Percentiles rank a stretch among this genome's conserved stretches.
phyloP scores from a whole-genome alignment of 352 stramenopile genomes.

The Pythium brachiatum region DNA sequence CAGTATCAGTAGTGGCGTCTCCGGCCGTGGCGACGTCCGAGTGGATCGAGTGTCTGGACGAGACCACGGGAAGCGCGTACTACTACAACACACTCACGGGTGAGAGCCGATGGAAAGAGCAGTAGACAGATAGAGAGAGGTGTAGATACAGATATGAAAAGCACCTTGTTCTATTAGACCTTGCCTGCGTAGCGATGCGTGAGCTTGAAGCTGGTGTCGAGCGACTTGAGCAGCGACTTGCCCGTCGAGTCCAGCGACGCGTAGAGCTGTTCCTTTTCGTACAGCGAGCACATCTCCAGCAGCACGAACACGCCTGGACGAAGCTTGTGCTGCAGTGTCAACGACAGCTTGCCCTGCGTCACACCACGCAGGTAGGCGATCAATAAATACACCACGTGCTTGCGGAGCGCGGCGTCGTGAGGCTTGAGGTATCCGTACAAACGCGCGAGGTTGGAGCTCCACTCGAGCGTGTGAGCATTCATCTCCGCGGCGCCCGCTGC shows the following conservation, averaged over 20 bases:
- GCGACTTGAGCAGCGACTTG: constrained; percentile 83
- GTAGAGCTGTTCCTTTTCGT: constrained; percentile 86
- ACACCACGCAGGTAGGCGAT: constrained; percentile 64
- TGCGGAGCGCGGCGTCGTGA: constrained; percentile 72
- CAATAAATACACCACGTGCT: constrained; percentile 84
- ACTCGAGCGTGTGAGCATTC: constrained; percentile 36
- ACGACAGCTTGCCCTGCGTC: constrained; percentile 53
- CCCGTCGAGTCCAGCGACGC: constrained; percentile 72
- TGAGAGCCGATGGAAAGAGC: constrained; percentile 60
- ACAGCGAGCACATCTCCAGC: constrained; percentile 80
- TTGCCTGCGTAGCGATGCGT: constrained; percentile 85
- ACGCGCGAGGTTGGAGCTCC: constrained; percentile 81
- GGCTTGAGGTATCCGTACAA: constrained; percentile 87
- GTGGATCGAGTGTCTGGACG: constrained; percentile 68
- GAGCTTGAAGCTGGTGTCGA: constrained; percentile 86
- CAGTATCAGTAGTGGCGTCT: neutral
- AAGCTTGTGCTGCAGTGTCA: constrained; percentile 64
- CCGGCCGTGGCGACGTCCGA: constrained; percentile 4
- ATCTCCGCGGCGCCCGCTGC: neutral
- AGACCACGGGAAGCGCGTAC: constrained; percentile 47
- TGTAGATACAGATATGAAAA: constrained; percentile 2
- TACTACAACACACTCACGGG: constrained; percentile 76
- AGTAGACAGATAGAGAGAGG: neutral
- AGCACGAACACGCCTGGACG: constrained; percentile 73
- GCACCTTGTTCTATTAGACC: constrained; percentile 42